Base-by-base conservation (phyloP, 176 grass and related monocot species). In the Canna indica region DNA sequence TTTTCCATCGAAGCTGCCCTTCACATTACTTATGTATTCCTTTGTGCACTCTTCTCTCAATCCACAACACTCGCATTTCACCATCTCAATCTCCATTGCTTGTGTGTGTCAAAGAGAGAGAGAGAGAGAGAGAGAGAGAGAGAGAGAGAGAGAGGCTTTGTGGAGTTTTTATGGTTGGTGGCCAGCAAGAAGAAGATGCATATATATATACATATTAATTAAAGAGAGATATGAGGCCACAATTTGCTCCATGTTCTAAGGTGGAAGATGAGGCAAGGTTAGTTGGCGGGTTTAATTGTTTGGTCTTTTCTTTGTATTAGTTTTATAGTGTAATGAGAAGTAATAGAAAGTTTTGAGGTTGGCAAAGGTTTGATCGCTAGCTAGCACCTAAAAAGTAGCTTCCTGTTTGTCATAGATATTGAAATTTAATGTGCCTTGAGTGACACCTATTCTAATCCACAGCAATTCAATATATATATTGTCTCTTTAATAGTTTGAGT, bases 11-110 rank as follows among this genome's bases (percentile, higher is more conserved):
- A 87, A 91, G 70, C 75, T 73, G 7, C 45, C 83, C 60, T 81
- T 70, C 50, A 91, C 88, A 20, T 72, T 67, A 64, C 47, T 46
- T 35, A 87, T 66, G 75, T 96, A 96, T 45, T 87, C 88, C 24
- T 67, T 78, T 4, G 93, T 90, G 79, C 88, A 96, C 70, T 96
- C 92, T 80, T 96, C 92, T 70, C 71, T 60, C 56, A 96, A 50
- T 2, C 88, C 88, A 77, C 88, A 96, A 47, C 93, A 96, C 68
- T 75, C 93, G 70, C 88, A 91, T 79, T 77, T 80, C 31, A 78
- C 83, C 67, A 77, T 71, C 74, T 76, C 82, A 32, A 80, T 66
- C 59, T 80, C 82, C 84, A 75, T 83, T 9, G 28, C 14, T 17
- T 9, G 4, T 7, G 13, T 11, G 7, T 1, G 15, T 26, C 58